A percentile compares a stretch with the other conserved stretches of the same genome.
phyloP scores from a whole-genome alignment of 495 filamentous ascomycete genomes.

The Xylaria castorea region DNA sequence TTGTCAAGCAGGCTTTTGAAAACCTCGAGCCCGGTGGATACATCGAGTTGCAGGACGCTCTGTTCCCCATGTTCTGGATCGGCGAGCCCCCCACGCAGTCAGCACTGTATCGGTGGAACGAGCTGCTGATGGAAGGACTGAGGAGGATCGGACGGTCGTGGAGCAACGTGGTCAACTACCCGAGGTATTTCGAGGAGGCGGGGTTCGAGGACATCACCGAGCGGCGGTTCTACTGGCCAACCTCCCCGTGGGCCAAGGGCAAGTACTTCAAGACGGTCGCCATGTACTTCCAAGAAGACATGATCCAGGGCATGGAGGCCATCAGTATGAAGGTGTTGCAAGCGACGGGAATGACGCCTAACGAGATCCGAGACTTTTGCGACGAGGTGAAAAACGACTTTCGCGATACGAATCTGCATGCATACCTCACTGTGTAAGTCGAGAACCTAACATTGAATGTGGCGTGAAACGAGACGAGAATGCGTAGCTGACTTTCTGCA shows the following conservation, averaged over 20 bases:
- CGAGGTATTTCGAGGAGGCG: constrained; percentile 36
- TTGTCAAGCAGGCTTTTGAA: constrained; percentile 54
- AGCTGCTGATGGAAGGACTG: constrained; percentile 43
- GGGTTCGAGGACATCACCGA: constrained; percentile 41
- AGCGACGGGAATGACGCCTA: constrained; percentile 35
- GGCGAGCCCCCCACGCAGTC: constrained; percentile 36
- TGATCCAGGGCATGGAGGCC: constrained; percentile 35
- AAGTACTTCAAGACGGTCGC: constrained; percentile 41
- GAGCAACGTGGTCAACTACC: constrained; percentile 39
- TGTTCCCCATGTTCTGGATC: constrained; percentile 41
- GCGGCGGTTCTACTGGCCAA: constrained; percentile 43
- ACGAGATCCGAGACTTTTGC: constrained; percentile 34
- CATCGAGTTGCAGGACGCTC: constrained; percentile 57
- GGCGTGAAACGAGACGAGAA: background rate
- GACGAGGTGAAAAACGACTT: constrained; percentile 41
- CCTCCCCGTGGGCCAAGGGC: constrained; percentile 43
- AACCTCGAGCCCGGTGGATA: constrained; percentile 57
- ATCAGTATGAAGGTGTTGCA: constrained; percentile 42
- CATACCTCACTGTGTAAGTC: constrained; percentile 44
- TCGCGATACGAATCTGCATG: constrained; percentile 35
- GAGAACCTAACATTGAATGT: too few species aligned
- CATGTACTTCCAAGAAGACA: constrained; percentile 39
- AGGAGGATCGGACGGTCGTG: constrained; percentile 39
- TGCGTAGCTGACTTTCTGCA: background rate
- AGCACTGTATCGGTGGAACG: constrained; percentile 46